Conservation (phyloP, 2,329 filamentous ascomycete species). For the Trichoderma koningiopsis region DNA sequence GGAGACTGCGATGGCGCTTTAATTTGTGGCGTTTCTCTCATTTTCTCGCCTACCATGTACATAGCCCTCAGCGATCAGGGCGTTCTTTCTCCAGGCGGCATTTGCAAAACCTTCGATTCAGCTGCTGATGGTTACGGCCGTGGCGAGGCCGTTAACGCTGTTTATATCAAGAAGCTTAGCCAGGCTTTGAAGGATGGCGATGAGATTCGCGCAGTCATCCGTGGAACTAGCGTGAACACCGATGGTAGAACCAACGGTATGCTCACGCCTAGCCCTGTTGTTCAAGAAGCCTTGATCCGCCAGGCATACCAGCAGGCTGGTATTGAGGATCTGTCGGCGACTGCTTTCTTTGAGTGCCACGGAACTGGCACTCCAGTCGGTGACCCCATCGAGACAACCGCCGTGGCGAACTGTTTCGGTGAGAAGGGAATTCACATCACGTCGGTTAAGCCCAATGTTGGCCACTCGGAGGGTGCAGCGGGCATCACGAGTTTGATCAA, state of each 20-base stretch:
- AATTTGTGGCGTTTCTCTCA: constrained; percentile 40
- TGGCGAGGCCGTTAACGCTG: constrained; percentile 46
- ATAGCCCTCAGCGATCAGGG: constrained; percentile 32
- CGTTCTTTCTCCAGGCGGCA: constrained; percentile 34
- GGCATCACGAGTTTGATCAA: constrained; percentile 36
- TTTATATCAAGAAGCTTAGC: constrained; percentile 48
- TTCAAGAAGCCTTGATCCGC: constrained; percentile 45
- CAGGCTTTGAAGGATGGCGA: constrained; percentile 50
- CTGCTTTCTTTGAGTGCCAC: constrained; percentile 44
- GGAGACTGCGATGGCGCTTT: constrained; percentile 37
- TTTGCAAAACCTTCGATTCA: constrained; percentile 41
- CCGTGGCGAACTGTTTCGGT: constrained; percentile 39
- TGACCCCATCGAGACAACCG: constrained; percentile 45
- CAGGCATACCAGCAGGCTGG: constrained; percentile 39
- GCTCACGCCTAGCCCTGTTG: constrained; percentile 39
- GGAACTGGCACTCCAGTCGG: constrained; percentile 50
- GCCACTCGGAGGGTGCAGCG: constrained; percentile 43
- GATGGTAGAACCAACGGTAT: constrained; percentile 47
- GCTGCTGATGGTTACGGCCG: constrained; percentile 50
- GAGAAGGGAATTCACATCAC: constrained; percentile 34
- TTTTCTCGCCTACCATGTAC: constrained; percentile 35
- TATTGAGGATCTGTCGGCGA: constrained; percentile 30
- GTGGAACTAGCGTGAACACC: constrained; percentile 37
- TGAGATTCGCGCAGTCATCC: constrained; percentile 41
- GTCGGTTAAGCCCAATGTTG: constrained; percentile 44